A percentile compares a stretch with the other conserved stretches of the same genome.
These are phyloP conservation scores for Leccinum subtestaceum DNA, from an alignment of 768 basidiomycete species.

Conservation along the genomic window DNA sequence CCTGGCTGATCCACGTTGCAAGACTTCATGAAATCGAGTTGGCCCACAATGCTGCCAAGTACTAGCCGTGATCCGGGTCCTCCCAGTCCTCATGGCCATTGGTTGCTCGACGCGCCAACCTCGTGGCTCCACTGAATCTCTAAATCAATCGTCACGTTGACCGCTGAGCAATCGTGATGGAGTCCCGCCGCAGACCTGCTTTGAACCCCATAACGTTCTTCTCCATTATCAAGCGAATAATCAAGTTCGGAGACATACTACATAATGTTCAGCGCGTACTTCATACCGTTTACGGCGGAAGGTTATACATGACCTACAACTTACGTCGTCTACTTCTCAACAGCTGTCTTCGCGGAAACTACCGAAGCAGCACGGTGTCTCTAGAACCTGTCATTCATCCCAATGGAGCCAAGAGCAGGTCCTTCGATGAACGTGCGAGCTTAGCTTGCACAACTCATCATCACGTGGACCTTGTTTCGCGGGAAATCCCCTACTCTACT, in stretches of 20 bases:
- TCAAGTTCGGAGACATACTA: conserved; percentile 6
- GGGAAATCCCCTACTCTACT: conserved; percentile 10
- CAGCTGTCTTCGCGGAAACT: conserved; percentile 1
- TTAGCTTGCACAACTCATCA: not conserved
- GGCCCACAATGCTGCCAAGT: not conserved
- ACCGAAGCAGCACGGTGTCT: conserved; percentile 1
- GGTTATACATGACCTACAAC: not conserved
- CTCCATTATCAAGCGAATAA: conserved; percentile 19
- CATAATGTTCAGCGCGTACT: conserved; percentile 8
- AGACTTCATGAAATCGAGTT: not conserved
- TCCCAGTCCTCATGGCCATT: not conserved
- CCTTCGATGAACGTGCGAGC: conserved; percentile 5
- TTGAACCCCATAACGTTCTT: conserved; percentile 28
- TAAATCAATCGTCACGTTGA: conserved; percentile 5
- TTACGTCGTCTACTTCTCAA: conserved; percentile 1
- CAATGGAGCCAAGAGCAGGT: not conserved
- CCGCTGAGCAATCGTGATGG: not conserved
- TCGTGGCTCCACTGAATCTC: conserved; percentile 2
- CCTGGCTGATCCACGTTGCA: not conserved
- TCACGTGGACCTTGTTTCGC: conserved; percentile 14
- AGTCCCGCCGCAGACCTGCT: conserved; percentile 13
- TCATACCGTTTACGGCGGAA: conserved; percentile 6
- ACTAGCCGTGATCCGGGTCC: not conserved
- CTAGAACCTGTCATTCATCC: not conserved
- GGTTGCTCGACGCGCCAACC: conserved; percentile 2